phyloP scores from a whole-genome alignment of 1,284 basidiomycete species.

The Moesziomyces globuligerus region DNA sequence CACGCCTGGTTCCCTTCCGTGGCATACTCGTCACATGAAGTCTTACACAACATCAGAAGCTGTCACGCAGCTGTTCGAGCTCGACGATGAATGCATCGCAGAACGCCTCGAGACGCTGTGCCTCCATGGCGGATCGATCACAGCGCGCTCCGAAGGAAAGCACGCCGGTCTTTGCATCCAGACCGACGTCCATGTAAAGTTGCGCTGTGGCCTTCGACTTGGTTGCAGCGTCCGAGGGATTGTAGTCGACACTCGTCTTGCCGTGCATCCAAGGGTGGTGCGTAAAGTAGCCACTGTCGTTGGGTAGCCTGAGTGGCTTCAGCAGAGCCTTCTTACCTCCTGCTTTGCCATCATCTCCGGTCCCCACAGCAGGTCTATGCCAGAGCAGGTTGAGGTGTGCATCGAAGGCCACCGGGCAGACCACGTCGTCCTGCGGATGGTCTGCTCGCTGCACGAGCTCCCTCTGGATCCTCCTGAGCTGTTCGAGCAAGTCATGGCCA shows the following conservation, averaged over 20 bases:
- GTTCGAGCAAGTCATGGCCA: neutral
- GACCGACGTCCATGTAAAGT: slow-evolving; percentile 18
- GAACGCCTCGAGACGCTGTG: slow-evolving; percentile 2
- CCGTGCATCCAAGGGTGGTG: slow-evolving; percentile 8
- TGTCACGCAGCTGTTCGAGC: slow-evolving; percentile 2
- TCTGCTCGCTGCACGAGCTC: slow-evolving; percentile 6
- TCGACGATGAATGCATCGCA: slow-evolving; percentile 9
- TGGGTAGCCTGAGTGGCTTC: slow-evolving; percentile 4
- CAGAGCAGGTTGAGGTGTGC: slow-evolving; percentile 22
- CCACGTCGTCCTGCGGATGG: slow-evolving; percentile 6
- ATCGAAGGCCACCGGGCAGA: slow-evolving; percentile 5
- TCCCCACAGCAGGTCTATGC: neutral
- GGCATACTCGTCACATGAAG: neutral
- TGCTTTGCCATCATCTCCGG: neutral
- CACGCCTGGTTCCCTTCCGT: neutral
- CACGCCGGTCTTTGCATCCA: slow-evolving; percentile 1
- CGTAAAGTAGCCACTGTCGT: slow-evolving; percentile 22
- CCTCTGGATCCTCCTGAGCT: slow-evolving; percentile 8
- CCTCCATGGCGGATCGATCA: slow-evolving; percentile 9
- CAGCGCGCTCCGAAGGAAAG: slow-evolving; percentile 13
- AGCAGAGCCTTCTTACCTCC: neutral
- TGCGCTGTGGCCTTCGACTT: slow-evolving; percentile 1
- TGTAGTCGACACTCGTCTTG: slow-evolving; percentile 1
- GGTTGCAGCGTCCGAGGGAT: neutral
- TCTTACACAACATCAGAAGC: neutral